Percentiles rank a stretch among this genome's conserved stretches.
These are phyloP conservation scores for Alternaria sp. DNA, from an alignment of 2,329 filamentous ascomycete species.

Conservation along the genomic window DNA sequence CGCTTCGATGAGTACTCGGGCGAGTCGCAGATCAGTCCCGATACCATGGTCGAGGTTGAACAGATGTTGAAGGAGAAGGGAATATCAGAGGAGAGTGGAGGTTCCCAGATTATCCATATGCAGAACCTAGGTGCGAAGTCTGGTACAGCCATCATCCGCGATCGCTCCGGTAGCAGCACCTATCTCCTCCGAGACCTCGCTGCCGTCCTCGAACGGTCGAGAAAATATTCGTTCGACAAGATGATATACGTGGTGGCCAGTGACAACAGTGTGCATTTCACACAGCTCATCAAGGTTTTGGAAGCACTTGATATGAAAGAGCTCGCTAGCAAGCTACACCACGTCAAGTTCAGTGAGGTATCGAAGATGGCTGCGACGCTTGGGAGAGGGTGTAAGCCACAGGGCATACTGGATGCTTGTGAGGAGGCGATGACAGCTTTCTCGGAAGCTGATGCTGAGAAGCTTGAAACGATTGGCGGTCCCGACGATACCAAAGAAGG, in stretches of 20 bases:
- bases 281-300: slow-evolving; percentile 79
- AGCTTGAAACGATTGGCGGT: slow-evolving; percentile 25
- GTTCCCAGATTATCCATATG: slow-evolving; percentile 77
- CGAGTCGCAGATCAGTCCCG: slow-evolving; percentile 75
- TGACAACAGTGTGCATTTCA: slow-evolving; percentile 75
- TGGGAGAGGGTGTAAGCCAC: slow-evolving; percentile 71
- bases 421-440: slow-evolving; percentile 27
- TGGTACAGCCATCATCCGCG: slow-evolving; percentile 74
- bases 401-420: slow-evolving; percentile 69
- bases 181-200: slow-evolving; percentile 83
- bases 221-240: slow-evolving; percentile 72
- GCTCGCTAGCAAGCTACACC: slow-evolving; percentile 72
- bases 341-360: slow-evolving; percentile 79
- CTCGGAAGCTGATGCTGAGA: slow-evolving; percentile 30
- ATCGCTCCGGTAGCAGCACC: slow-evolving; percentile 76
- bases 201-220: slow-evolving; percentile 71
- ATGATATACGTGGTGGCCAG: slow-evolving; percentile 83
- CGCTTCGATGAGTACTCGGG: slow-evolving; percentile 75
- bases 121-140: slow-evolving; percentile 74
- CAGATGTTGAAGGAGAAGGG: slow-evolving; percentile 69
- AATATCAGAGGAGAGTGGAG: slow-evolving; percentile 74
- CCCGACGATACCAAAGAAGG: slow-evolving; percentile 19
- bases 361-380: slow-evolving; percentile 50
- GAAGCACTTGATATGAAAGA: slow-evolving; percentile 75
- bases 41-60: slow-evolving; percentile 71